Evolutionary conservation across 495 filamentous ascomycete species (phyloP).

Genomic region (Penicillium diatomitis): DNA sequence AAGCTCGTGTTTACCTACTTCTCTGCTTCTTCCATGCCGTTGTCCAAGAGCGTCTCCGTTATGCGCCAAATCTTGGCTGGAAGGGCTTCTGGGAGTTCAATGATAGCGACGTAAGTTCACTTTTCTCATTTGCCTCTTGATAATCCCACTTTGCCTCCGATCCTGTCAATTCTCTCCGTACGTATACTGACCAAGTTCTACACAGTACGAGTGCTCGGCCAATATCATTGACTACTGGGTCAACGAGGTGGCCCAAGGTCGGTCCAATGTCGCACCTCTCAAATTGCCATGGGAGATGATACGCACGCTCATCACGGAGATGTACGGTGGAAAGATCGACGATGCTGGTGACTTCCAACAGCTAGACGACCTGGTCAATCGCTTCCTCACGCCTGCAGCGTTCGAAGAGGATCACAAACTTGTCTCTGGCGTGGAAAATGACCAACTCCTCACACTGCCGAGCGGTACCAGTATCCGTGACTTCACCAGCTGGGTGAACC

Average conservation of each 20-base stretch:
- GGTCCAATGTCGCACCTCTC: slow-evolving; percentile 83
- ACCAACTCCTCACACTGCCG: slow-evolving; percentile 64
- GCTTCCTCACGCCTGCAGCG: slow-evolving; percentile 71
- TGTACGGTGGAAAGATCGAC: slow-evolving; percentile 97
- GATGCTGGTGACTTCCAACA: slow-evolving; percentile 75
- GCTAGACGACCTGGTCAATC: slow-evolving; percentile 61
- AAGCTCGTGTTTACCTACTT: slow-evolving; percentile 81
- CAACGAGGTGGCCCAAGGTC: slow-evolving; percentile 65
- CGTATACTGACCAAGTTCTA: slow-evolving; percentile 19
- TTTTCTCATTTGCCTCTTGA: not conserved
- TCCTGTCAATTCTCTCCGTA: not conserved
- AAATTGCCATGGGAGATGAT: slow-evolving; percentile 98
- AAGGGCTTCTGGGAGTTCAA: slow-evolving; percentile 99
- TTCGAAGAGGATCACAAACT: slow-evolving; percentile 89
- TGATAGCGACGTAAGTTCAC: slow-evolving; percentile 81
- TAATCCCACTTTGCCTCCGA: not conserved
- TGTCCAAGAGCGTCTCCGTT: slow-evolving; percentile 89
- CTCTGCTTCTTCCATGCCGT: slow-evolving; percentile 95
- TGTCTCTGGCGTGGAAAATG: slow-evolving; percentile 54
- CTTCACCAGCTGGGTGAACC: slow-evolving; percentile 87
- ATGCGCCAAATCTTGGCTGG: slow-evolving; percentile 92
- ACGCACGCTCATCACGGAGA: slow-evolving; percentile 81
- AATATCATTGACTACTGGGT: slow-evolving; percentile 96
- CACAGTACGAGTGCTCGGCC: slow-evolving; percentile 90
- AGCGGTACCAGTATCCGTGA: slow-evolving; percentile 71